A percentile compares a stretch with the other conserved stretches of the same genome.
Conservation (phyloP, 2,329 filamentous ascomycete genomes). For the Aspergillus sp. region DNA sequence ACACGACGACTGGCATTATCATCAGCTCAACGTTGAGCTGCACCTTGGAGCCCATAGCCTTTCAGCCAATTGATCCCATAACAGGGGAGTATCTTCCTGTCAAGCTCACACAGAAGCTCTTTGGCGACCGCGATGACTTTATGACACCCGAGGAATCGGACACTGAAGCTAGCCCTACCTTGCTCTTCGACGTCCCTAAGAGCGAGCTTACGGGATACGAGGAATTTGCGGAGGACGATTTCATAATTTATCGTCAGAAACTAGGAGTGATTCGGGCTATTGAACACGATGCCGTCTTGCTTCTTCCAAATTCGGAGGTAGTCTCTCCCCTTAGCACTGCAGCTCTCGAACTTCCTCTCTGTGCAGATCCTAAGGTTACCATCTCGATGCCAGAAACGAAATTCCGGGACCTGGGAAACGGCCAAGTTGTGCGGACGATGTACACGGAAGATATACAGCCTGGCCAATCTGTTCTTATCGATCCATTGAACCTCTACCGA, state of each 20-base stretch:
- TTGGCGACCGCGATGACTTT: background rate
- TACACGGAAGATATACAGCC: slow-evolving; percentile 22
- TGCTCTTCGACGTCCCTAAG: slow-evolving; percentile 48
- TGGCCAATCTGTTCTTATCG: slow-evolving; percentile 55
- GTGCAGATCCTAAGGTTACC: slow-evolving; percentile 27
- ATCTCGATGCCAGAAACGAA: slow-evolving; percentile 15
- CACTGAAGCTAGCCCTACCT: slow-evolving; percentile 14
- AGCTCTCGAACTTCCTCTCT: slow-evolving; percentile 47
- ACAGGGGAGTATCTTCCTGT: slow-evolving; percentile 30
- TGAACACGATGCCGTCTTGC: slow-evolving; percentile 55
- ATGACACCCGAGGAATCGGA: background rate
- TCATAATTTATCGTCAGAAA: slow-evolving; percentile 61
- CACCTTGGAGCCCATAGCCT: slow-evolving; percentile 44
- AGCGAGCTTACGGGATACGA: slow-evolving; percentile 52
- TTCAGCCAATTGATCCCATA: slow-evolving; percentile 25
- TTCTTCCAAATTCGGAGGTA: slow-evolving; percentile 57
- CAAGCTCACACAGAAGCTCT: slow-evolving; percentile 24
- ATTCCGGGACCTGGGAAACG: slow-evolving; percentile 1
- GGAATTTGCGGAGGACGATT: slow-evolving; percentile 55
- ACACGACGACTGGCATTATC: slow-evolving; percentile 59
- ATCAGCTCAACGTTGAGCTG: slow-evolving; percentile 54
- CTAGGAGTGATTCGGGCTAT: slow-evolving; percentile 58
- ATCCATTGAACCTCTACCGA: slow-evolving; percentile 56
- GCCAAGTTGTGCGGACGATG: slow-evolving; percentile 17
- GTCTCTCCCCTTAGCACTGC: slow-evolving; percentile 56